Conservation (phyloP, 2,329 filamentous ascomycete species). For the Clarireedia homoeocarpa region DNA sequence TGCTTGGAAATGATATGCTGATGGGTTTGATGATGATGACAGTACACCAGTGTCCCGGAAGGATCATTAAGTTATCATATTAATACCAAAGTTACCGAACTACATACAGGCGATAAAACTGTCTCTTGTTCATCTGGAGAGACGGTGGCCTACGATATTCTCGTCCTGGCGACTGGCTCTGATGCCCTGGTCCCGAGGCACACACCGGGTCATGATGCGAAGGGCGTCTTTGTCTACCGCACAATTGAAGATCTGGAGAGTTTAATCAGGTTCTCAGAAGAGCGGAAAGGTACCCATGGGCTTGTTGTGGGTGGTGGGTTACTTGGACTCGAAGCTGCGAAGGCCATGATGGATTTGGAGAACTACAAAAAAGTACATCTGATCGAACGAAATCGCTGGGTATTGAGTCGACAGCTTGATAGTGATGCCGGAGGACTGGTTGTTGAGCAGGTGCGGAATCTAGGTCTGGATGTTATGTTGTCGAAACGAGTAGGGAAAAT, state of each 20-base stretch:
- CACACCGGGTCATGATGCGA: slow-evolving; percentile 70
- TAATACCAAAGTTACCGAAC: slow-evolving; percentile 64
- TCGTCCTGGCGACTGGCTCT: slow-evolving; percentile 80
- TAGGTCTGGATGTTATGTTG: slow-evolving; percentile 76
- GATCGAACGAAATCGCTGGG: slow-evolving; percentile 77
- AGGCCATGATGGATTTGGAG: slow-evolving; percentile 82
- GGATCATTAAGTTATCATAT: slow-evolving; percentile 67
- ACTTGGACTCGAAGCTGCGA: slow-evolving; percentile 79
- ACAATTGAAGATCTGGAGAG: slow-evolving; percentile 74
- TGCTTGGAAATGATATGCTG: background rate
- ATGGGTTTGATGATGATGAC: background rate
- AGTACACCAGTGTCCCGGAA: slow-evolving; percentile 36
- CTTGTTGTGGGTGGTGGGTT: slow-evolving; percentile 79
- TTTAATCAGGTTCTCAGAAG: slow-evolving; percentile 64
- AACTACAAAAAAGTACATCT: slow-evolving; percentile 67
- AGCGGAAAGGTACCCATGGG: slow-evolving; percentile 54
- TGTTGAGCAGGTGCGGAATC: slow-evolving; percentile 67
- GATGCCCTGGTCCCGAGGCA: slow-evolving; percentile 63
- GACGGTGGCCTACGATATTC: slow-evolving; percentile 65
- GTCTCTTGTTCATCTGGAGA: slow-evolving; percentile 65
- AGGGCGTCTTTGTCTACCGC: slow-evolving; percentile 82
- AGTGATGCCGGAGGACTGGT: slow-evolving; percentile 74
- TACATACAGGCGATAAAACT: slow-evolving; percentile 54
- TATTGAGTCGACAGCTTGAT: slow-evolving; percentile 76
- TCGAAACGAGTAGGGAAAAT: slow-evolving; percentile 67